Base-by-base conservation (phyloP, 495 filamentous ascomycete genomes). In the Beverwykella pulmonaria region DNA sequence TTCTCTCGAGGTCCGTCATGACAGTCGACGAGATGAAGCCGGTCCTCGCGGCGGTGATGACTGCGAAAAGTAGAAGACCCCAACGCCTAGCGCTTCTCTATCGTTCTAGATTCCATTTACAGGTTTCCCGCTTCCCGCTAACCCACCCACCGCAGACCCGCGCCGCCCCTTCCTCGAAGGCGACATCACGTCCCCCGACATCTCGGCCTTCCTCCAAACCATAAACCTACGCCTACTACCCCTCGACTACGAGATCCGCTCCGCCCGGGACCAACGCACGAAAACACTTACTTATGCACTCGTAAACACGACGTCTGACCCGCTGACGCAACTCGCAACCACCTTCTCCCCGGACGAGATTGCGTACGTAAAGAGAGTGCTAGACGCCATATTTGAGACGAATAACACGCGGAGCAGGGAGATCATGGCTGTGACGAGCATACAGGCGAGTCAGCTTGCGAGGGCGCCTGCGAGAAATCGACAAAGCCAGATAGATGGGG, bases 301-400 rank as follows among this genome's bases (percentile, higher is more conserved):
- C 10, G 87, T 97, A n/a, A 98, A 98, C 75, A 91, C 89, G 1
- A 90, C 87, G 23, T 90, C 87, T 63, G 94, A 98, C 75, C 79
- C 87, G 0, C 72, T 92, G 12, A 94, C 90, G 1, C 93, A 97
- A 74, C 81, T 97, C 25, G 91, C 92, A n/a, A 98, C 94, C 0
- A 85, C 82, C 0, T 87, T 88, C 74, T 80, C 86, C 0, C 78
- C 90, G 20, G 95, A 98, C 62, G 93, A 98, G 78, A 92, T 98
- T 36, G 84, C 90, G 12, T 98, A 89, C 75, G 82, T 98, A 60
- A 92, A 95, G 78, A 80, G 94, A 0, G 74, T 98, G 17, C 86
- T 98, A 0, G 93, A 98, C 75, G 87, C 84, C 66, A 97, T 98
- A 87, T 98, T 97, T 73, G 90, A 92, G 50, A 87, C 82, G 3